Evolutionary conservation across 75 land plant genomes (phyloP).

Genomic region (Pinus albicaulis): DNA sequence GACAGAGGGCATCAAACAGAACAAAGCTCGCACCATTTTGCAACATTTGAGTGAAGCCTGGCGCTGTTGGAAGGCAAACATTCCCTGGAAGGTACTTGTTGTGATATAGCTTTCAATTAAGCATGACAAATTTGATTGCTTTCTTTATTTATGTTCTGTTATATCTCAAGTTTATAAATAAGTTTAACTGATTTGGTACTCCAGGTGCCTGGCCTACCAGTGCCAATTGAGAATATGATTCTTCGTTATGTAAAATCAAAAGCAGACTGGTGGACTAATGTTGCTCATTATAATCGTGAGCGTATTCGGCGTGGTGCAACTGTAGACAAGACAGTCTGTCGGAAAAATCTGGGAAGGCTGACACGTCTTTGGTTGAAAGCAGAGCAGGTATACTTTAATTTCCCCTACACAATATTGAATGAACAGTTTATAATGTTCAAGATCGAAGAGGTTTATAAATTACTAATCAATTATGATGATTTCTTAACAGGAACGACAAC

Average conservation of each 20-base stretch:
- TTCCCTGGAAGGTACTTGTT: slow-evolving; percentile 89
- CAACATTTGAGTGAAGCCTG: slow-evolving; percentile 99
- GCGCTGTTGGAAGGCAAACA: slow-evolving; percentile 99
- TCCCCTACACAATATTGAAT: background rate
- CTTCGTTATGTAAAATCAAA: slow-evolving; percentile 98
- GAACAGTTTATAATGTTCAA: background rate
- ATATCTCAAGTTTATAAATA: background rate
- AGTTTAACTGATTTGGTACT: background rate
- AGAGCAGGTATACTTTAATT: slow-evolving; percentile 65
- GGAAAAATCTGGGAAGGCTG: slow-evolving; percentile 94
- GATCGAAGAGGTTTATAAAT: background rate
- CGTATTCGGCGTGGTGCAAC: slow-evolving; percentile 99
- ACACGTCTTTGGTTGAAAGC: slow-evolving; percentile 98
- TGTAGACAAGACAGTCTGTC: slow-evolving; percentile 97
- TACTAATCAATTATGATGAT: background rate
- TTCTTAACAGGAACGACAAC: slow-evolving; percentile 82
- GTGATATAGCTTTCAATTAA: background rate
- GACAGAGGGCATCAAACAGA: slow-evolving; percentile 99
- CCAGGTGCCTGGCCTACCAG: slow-evolving; percentile 96
- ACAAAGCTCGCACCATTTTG: slow-evolving; percentile 93
- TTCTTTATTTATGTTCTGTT: slow-evolving; percentile 7
- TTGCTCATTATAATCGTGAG: slow-evolving; percentile 98
- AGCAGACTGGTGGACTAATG: slow-evolving; percentile 99
- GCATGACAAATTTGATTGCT: background rate
- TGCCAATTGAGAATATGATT: slow-evolving; percentile 99